Conservation (phyloP, 768 basidiomycete genomes). For the Clitopilus passeckerianus region DNA sequence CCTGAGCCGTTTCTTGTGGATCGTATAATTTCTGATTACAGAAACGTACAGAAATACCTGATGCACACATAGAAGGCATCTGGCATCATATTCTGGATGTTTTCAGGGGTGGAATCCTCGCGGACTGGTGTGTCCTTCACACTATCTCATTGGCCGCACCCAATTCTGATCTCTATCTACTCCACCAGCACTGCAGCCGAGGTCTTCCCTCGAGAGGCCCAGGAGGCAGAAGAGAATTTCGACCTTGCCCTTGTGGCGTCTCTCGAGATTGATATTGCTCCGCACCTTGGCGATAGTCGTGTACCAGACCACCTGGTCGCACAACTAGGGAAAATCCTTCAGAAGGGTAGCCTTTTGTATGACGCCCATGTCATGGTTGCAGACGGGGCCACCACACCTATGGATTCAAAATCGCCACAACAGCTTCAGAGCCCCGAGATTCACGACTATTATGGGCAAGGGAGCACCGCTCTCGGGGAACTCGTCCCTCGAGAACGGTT, state of each 20-base stretch:
- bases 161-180: background rate
- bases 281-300: slow-evolving; percentile 62
- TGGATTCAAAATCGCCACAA: slow-evolving; percentile 7
- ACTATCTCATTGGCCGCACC: background rate
- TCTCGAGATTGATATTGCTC: slow-evolving; percentile 76
- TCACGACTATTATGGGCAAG: slow-evolving; percentile 34
- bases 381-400: background rate
- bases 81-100: slow-evolving; percentile 85
- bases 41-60: slow-evolving; percentile 40
- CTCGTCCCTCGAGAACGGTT: slow-evolving; percentile 77
- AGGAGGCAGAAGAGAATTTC: slow-evolving; percentile 80
- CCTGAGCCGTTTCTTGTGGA: background rate
- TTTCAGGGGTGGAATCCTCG: slow-evolving; percentile 75
- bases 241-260: slow-evolving; percentile 76
- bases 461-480: slow-evolving; percentile 54
- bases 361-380: slow-evolving; percentile 19
- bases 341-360: slow-evolving; percentile 67
- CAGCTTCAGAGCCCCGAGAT: slow-evolving; percentile 31
- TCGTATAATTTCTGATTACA: background rate
- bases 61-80: slow-evolving; percentile 70
- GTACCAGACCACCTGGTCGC: slow-evolving; percentile 69
- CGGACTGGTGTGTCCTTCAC: slow-evolving; percentile 59
- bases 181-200: slow-evolving; percentile 49
- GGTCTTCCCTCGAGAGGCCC: slow-evolving; percentile 53
- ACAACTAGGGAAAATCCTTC: slow-evolving; percentile 66